Conservation (phyloP, 139 green algal genomes). For the Asterochloris sp. region DNA sequence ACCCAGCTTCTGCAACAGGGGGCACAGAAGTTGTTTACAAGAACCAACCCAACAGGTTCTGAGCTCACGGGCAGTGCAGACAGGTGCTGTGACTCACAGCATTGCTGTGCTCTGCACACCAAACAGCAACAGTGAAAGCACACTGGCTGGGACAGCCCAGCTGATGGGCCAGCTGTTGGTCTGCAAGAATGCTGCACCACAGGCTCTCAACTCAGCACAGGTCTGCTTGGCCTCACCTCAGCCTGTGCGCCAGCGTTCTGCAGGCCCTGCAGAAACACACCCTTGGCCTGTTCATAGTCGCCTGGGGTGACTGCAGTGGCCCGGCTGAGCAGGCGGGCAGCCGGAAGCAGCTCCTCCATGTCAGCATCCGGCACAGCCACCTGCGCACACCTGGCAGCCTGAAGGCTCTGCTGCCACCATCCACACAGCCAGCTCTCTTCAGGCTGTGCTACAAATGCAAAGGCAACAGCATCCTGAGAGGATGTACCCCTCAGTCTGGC, state of each 20-base stretch:
- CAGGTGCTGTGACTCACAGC: too few species aligned
- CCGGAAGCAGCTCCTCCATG: slow-evolving; percentile 87
- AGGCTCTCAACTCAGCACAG: background rate
- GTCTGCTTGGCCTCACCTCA: slow-evolving; percentile 13
- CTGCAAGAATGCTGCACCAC: background rate
- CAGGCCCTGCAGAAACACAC: slow-evolving; percentile 62
- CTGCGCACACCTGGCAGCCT: slow-evolving; percentile 12
- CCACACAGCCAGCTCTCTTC: background rate
- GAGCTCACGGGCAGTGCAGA: too few species aligned
- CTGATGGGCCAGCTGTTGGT: too few species aligned
- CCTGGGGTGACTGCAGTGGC: slow-evolving; percentile 33
- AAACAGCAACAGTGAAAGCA: too few species aligned
- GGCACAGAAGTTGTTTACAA: too few species aligned
- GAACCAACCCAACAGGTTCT: too few species aligned
- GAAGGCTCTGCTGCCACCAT: background rate
- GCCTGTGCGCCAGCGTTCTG: slow-evolving; percentile 18
- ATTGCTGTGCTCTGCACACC: too few species aligned
- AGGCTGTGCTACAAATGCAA: too few species aligned
- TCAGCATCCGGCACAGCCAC: slow-evolving; percentile 71
- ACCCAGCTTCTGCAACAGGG: slow-evolving; percentile 17
- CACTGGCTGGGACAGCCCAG: too few species aligned
- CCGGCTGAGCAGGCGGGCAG: slow-evolving; percentile 66
- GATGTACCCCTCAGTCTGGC: too few species aligned
- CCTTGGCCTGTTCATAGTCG: slow-evolving; percentile 75
- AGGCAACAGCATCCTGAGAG: too few species aligned